phyloP scores from a whole-genome alignment of 495 filamentous ascomycete genomes.

The Neurospora terricola region DNA sequence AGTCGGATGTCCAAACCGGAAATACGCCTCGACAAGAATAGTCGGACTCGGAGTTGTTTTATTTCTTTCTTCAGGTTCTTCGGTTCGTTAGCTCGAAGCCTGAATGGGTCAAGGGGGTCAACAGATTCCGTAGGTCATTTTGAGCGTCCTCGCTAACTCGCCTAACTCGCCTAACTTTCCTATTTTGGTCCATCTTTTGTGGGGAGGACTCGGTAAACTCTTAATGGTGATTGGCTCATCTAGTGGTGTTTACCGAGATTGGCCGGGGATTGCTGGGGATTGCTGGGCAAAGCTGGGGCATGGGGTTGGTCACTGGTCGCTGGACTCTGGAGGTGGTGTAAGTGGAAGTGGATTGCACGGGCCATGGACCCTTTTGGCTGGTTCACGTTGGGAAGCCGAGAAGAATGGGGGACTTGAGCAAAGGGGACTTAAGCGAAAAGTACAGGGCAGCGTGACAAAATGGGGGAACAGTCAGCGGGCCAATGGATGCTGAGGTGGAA shows the following conservation, averaged over 20 bases:
- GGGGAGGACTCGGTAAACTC: not conserved
- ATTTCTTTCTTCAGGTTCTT: not conserved
- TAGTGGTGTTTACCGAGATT: not conserved
- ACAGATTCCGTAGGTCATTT: not conserved
- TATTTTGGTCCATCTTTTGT: not conserved
- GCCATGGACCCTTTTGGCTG: too few species aligned
- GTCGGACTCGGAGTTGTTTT: not conserved
- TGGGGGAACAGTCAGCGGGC: too few species aligned
- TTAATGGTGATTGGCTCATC: not conserved
- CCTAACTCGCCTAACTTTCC: not conserved
- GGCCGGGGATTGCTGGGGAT: not conserved
- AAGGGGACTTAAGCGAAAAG: too few species aligned
- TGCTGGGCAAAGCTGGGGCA: not conserved
- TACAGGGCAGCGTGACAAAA: too few species aligned
- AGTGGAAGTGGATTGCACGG: too few species aligned
- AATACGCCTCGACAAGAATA: not conserved
- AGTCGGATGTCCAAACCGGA: not conserved
- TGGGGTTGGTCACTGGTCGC: not conserved
- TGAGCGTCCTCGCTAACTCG: not conserved
- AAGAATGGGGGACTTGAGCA: too few species aligned
- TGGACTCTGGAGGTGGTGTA: not conserved
- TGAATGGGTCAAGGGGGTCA: not conserved
- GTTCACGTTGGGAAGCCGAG: too few species aligned
- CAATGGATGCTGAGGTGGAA: too few species aligned
- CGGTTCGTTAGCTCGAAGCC: not conserved